Evolutionary conservation across 2,329 filamentous ascomycete genomes (phyloP), one percentile per base, ranked within the genome.

Genomic region (Pseudopithomyces chartarum): DNA sequence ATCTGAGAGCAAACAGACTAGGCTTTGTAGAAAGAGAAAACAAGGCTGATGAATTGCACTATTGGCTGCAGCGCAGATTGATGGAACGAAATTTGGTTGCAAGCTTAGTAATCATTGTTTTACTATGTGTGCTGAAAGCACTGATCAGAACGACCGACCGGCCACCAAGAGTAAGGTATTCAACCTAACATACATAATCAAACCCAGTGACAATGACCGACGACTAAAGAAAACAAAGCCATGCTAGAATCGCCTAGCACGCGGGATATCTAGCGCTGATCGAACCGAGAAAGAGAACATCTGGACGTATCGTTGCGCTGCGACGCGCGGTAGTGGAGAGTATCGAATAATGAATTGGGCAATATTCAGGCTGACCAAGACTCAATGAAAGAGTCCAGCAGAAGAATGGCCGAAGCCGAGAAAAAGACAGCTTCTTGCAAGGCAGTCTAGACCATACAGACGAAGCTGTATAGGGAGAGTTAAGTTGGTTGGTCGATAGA

Each of bases 191-290:
- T 45, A 32, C 22, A 29, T 32, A 7, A 44, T 49, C 23, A 36
- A n/a, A 44, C 44, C 43, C 52, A 44, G 36, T 49, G 15, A 40
- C 12, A 55, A 43, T 46, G 39, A 39, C 53, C 32, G 32, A 36
- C 17, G 19, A 38, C 45, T 17, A n/a, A 34, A 52, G 7, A 34
- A 52, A 56, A 15, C 42, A 47, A 32, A 34, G 42, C 47, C 54
- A 47, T 56, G 54, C 48, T 56, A 40, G 17, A 36, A 45, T n/a
- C 32, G 23, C 48, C 42, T 39, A 51, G 54, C 54, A 56, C 48
- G 54, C 43, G 49, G 55, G 45, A 57, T 57, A 57, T 57, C 50
- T 57, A 33, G 45, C 50, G 50, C 42, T 46, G 33, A 57, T 39
- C 51, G 26, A 38, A 54, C 44, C 44, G 39, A 48, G 20, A 39